Evolutionary conservation across 371 early-diverging fungal species (phyloP).

Genomic region (Parasitella parasitica): DNA sequence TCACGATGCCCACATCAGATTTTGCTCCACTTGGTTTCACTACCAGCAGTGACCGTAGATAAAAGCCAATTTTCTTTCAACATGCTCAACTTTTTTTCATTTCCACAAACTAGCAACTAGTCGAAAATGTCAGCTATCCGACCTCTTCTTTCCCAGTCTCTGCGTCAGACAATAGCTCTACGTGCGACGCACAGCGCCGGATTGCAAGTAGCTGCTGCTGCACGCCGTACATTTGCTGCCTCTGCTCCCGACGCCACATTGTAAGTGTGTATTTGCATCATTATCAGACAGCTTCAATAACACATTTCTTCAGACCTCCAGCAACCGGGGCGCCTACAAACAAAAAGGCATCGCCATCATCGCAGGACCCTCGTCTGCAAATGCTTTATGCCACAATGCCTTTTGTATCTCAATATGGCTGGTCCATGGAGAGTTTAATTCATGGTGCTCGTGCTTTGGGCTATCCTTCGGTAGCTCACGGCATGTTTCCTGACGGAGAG

Average conservation of each 20-base stretch:
- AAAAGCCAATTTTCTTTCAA: neutral
- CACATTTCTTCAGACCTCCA: neutral
- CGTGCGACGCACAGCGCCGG: neutral
- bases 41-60: neutral
- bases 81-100: neutral
- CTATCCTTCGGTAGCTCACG: constrained; percentile 73
- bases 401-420: constrained; percentile 72
- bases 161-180: neutral
- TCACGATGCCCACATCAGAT: neutral
- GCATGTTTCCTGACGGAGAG: constrained; percentile 68
- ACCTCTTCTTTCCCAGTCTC: neutral
- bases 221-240: constrained; percentile 1
- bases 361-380: constrained; percentile 17
- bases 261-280: neutral
- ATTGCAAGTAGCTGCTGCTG: neutral
- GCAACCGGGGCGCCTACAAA: neutral
- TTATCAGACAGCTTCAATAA: too few species aligned
- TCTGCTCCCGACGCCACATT: neutral
- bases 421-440: constrained; percentile 68
- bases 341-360: neutral
- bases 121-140: neutral
- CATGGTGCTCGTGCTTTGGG: constrained; percentile 71
- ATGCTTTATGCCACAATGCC: constrained; percentile 69
- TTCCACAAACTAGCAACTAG: neutral
- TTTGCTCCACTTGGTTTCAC: neutral